These are phyloP conservation scores for Psilocybe cyanescens DNA, from an alignment of 768 basidiomycete species.

Conservation along the genomic window DNA sequence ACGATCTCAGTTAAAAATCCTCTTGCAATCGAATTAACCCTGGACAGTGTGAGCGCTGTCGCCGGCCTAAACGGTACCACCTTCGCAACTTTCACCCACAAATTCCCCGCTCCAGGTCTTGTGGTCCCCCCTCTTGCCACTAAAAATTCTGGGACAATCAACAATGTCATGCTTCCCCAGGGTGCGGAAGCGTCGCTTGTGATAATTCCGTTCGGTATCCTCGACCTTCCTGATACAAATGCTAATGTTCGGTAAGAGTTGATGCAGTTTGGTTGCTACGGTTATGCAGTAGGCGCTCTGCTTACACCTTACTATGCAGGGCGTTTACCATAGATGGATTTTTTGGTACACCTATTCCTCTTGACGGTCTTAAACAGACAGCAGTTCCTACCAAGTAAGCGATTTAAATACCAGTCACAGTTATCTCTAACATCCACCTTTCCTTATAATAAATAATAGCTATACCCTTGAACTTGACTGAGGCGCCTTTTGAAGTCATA, in stretches of 20 bases:
- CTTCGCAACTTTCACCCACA: constrained; percentile 62
- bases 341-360: not conserved
- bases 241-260: constrained; percentile 38
- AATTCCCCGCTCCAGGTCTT: constrained; percentile 54
- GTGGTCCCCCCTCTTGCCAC: constrained; percentile 53
- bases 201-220: constrained; percentile 56
- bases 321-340: constrained; percentile 3
- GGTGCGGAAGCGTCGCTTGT: constrained; percentile 52
- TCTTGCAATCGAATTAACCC: constrained; percentile 46
- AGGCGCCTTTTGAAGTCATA: not conserved
- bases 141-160: constrained; percentile 62
- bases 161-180: constrained; percentile 57
- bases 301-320: not conserved
- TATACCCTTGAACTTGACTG: constrained; percentile 7
- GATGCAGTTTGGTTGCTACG: no score
- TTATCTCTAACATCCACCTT: not conserved
- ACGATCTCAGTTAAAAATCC: constrained; percentile 42
- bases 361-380: constrained; percentile 7
- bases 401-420: not conserved
- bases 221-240: constrained; percentile 51
- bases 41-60: constrained; percentile 44
- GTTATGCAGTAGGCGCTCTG: not conserved
- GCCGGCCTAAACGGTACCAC: constrained; percentile 55
- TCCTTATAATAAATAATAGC: not conserved
- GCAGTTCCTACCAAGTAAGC: constrained; percentile 4